Percentiles rank a stretch among this genome's conserved stretches.
Conservation (phyloP, 257 asterid genomes). For the Salvia hispanica region DNA sequence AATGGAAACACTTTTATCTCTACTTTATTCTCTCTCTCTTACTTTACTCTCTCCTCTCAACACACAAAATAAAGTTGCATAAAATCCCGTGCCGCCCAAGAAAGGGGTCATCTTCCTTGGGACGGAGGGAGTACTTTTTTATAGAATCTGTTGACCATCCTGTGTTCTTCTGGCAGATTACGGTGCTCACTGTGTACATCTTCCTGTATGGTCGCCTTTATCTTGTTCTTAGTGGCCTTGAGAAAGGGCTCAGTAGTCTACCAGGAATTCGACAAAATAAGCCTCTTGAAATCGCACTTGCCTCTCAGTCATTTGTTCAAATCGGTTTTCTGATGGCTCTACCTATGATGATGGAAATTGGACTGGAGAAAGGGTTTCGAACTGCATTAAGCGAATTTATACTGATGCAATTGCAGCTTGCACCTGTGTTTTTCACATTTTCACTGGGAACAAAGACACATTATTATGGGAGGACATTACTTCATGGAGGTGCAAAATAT, state of each 20-base stretch:
- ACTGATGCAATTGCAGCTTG: slow-evolving; percentile 90
- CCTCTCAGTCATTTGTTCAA: slow-evolving; percentile 94
- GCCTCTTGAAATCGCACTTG: slow-evolving; percentile 88
- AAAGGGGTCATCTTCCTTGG: no score
- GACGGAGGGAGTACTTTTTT: neutral
- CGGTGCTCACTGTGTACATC: slow-evolving; percentile 90
- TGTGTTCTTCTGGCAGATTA: slow-evolving; percentile 61
- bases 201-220: slow-evolving; percentile 97
- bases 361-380: slow-evolving; percentile 86
- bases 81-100: no score
- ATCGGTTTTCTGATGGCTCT: slow-evolving; percentile 93
- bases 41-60: no score
- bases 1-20: no score
- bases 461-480: slow-evolving; percentile 88
- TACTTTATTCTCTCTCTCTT: no score
- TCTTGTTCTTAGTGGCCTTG: slow-evolving; percentile 95
- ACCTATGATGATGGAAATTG: slow-evolving; percentile 99
- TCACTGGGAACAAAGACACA: slow-evolving; percentile 96
- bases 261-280: slow-evolving; percentile 65
- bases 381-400: slow-evolving; percentile 92
- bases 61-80: no score
- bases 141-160: slow-evolving; percentile 27
- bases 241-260: slow-evolving; percentile 62
- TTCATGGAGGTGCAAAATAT: slow-evolving; percentile 96
- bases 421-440: slow-evolving; percentile 94